phyloP scores from a whole-genome alignment of 306 rosid genomes.

The Begonia masoniana region DNA sequence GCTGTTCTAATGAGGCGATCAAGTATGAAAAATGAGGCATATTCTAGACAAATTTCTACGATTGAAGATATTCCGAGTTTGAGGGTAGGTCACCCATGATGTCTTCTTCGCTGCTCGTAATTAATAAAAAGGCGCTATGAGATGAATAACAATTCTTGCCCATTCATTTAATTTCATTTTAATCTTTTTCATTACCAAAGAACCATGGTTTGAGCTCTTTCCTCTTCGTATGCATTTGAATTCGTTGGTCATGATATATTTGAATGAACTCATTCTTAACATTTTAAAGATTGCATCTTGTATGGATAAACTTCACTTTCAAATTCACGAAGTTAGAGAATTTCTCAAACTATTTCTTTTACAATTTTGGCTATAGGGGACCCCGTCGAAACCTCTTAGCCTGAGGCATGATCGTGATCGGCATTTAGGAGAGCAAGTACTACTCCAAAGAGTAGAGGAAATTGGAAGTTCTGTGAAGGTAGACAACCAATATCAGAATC shows the following conservation, averaged over 20 bases:
- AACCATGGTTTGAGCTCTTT: no score
- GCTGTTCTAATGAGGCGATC: constrained; percentile 67
- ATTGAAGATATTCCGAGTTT: constrained; percentile 35
- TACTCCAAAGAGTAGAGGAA: constrained; percentile 84
- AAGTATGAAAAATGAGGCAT: constrained; percentile 48
- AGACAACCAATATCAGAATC: constrained; percentile 4
- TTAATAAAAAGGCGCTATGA: no score
- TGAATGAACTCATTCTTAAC: no score
- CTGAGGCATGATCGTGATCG: constrained; percentile 26
- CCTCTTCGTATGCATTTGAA: no score
- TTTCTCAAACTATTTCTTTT: background rate
- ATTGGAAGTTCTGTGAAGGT: constrained; percentile 88
- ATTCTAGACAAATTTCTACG: constrained; percentile 41
- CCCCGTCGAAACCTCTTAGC: constrained; percentile 49
- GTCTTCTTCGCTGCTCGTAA: no score
- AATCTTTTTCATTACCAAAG: no score
- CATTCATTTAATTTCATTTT: no score
- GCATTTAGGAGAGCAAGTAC: constrained; percentile 37
- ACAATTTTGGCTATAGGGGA: constrained; percentile 24
- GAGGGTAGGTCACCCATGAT: constrained; percentile 29
- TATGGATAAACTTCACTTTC: no score
- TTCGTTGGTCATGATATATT: no score
- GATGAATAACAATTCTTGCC: no score
- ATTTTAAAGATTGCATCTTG: no score
- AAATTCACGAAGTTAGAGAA: no score